These are phyloP conservation scores for Spergularia azorica DNA, from an alignment of 179 eudicot genomes.

Conservation along the genomic window DNA sequence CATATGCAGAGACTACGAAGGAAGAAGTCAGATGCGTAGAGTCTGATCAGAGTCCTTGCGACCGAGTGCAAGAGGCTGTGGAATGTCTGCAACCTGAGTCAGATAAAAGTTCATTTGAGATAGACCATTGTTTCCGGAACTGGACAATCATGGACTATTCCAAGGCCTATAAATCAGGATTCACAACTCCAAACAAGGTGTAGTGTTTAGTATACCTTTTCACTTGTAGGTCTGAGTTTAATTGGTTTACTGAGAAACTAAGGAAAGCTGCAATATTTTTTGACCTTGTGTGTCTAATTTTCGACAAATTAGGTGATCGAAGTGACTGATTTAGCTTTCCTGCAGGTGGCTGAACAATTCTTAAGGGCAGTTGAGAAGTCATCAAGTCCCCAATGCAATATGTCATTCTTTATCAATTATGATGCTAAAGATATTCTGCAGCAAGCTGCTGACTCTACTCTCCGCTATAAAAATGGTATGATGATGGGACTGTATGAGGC, in stretches of 20 bases:
- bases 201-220: background rate
- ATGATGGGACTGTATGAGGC: background rate
- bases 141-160: conserved; percentile 85
- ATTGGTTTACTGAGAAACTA: background rate
- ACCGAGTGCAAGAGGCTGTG: conserved; percentile 61
- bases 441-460: conserved; percentile 84
- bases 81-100: conserved; percentile 46
- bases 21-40: conserved; percentile 48
- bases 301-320: too few species aligned
- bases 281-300: background rate
- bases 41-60: conserved; percentile 45
- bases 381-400: conserved; percentile 45
- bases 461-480: conserved; percentile 67
- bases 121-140: conserved; percentile 47
- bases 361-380: conserved; percentile 55
- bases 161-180: conserved; percentile 64
- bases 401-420: conserved; percentile 80
- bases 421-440: conserved; percentile 54
- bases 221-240: too few species aligned
- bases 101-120: conserved; percentile 24
- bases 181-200: conserved; percentile 72
- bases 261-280: background rate
- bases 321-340: conserved; percentile 21
- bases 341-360: conserved; percentile 77
- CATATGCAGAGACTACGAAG: conserved; percentile 49